A percentile compares a stretch with the other conserved stretches of the same genome.
These are phyloP conservation scores for Neurospora sp. DNA, from an alignment of 495 filamentous ascomycete genomes.

Conservation along the genomic window DNA sequence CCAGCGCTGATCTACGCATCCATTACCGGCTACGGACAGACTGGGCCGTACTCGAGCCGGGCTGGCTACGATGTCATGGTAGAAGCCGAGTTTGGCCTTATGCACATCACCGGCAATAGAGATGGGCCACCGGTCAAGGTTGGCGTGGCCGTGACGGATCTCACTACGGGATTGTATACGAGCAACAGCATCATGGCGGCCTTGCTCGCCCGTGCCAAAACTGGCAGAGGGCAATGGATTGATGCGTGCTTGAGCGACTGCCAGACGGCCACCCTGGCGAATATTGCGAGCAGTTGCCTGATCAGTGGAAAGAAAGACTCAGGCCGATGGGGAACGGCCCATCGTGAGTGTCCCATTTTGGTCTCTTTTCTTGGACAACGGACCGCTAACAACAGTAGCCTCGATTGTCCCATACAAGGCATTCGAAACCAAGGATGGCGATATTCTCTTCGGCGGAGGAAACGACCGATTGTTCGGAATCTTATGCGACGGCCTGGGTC, in stretches of 20 bases:
- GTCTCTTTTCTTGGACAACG: neutral
- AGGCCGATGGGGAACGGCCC: constrained; percentile 89
- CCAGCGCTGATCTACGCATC: constrained; percentile 60
- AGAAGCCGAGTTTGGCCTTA: constrained; percentile 92
- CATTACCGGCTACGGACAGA: constrained; percentile 70
- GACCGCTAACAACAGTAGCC: constrained; percentile 39
- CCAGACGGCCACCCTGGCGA: constrained; percentile 84
- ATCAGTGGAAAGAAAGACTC: constrained; percentile 82
- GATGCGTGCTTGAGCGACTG: constrained; percentile 87
- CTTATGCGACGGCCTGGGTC: constrained; percentile 66
- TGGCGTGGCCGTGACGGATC: constrained; percentile 89
- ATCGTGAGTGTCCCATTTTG: constrained; percentile 51
- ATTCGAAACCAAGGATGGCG: constrained; percentile 87
- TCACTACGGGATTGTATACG: constrained; percentile 96
- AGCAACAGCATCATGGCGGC: constrained; percentile 95
- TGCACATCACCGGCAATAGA: constrained; percentile 89
- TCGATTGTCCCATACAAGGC: constrained; percentile 92
- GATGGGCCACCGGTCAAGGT: constrained; percentile 95
- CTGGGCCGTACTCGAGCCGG: constrained; percentile 77
- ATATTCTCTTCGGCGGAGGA: constrained; percentile 84
- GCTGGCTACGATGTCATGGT: constrained; percentile 99
- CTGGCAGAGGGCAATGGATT: constrained; percentile 70
- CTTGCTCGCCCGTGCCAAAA: constrained; percentile 52
- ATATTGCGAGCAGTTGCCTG: constrained; percentile 84
- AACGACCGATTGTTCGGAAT: constrained; percentile 89